Evolutionary conservation across 768 basidiomycete genomes (phyloP).

Genomic region (Lentinula boryana): DNA sequence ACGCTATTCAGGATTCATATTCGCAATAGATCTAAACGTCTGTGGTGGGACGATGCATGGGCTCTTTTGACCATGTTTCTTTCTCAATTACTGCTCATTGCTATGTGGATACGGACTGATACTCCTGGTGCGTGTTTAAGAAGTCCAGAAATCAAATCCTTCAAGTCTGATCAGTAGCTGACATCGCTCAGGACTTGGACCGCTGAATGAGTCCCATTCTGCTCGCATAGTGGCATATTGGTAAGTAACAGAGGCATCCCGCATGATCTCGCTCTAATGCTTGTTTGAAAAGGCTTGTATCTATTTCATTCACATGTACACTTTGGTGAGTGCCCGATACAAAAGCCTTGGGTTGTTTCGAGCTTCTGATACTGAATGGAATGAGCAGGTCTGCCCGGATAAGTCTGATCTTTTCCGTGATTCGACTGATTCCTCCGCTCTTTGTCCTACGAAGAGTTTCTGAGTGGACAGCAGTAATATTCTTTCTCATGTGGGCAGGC

Average conservation of each 20-base stretch:
- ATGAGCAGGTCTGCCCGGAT: conserved; percentile 7
- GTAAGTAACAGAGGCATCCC: background rate
- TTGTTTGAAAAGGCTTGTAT: background rate
- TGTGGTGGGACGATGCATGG: conserved; percentile 11
- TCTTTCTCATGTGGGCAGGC: conserved; percentile 7
- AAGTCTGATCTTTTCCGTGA: conserved; percentile 9
- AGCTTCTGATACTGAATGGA: background rate
- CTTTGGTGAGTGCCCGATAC: conserved; percentile 1
- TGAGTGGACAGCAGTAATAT: background rate
- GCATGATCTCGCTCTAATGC: background rate
- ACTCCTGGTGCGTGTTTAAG: background rate
- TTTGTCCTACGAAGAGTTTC: background rate
- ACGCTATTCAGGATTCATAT: background rate
- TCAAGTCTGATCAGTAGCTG: background rate
- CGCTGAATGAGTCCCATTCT: background rate
- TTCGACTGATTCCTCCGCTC: conserved; percentile 6
- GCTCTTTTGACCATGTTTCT: conserved; percentile 3
- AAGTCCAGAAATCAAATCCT: too few relatives aligned
- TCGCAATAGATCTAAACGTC: background rate
- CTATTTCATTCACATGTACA: conserved; percentile 4
- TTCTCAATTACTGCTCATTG: background rate
- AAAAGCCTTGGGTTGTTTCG: too few relatives aligned
- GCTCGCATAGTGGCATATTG: conserved; percentile 5
- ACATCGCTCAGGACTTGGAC: background rate
- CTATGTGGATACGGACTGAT: conserved; percentile 10